Conservation (phyloP, 2,329 filamentous ascomycete species). For the Alternaria consortialis region DNA sequence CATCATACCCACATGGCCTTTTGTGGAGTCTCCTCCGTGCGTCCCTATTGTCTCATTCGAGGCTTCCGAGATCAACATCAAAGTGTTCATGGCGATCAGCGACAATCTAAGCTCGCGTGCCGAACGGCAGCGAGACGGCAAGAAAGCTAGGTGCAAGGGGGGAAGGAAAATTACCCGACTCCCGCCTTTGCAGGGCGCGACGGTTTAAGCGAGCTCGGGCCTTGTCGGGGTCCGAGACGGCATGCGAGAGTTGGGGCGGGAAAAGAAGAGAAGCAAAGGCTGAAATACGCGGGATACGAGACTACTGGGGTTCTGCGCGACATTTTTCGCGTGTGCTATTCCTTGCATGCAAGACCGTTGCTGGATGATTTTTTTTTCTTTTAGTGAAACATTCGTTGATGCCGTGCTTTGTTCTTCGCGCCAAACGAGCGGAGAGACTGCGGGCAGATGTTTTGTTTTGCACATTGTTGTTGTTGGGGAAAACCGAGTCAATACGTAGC, state of each 20-base stretch:
- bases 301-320: slow-evolving; percentile 11
- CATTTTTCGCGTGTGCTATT: background rate
- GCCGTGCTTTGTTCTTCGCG: background rate
- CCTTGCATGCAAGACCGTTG: background rate
- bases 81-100: background rate
- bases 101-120: slow-evolving; percentile 14
- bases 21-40: background rate
- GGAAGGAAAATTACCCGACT: slow-evolving; percentile 18
- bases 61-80: background rate
- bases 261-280: background rate
- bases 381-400: slow-evolving; percentile 13
- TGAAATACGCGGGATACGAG: background rate
- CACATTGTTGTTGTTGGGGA: slow-evolving; percentile 1
- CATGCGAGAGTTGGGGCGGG: background rate
- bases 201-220: slow-evolving; percentile 11
- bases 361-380: background rate
- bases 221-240: slow-evolving; percentile 7
- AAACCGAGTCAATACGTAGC: background rate
- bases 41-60: background rate
- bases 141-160: background rate
- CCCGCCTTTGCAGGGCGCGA: slow-evolving; percentile 9
- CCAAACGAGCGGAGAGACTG: slow-evolving; percentile 4
- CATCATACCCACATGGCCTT: background rate
- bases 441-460: background rate
- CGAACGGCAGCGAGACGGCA: slow-evolving; percentile 5